phyloP scores from a whole-genome alignment of 148 eudicot genomes.

The Rhododendron ferrugineum region DNA sequence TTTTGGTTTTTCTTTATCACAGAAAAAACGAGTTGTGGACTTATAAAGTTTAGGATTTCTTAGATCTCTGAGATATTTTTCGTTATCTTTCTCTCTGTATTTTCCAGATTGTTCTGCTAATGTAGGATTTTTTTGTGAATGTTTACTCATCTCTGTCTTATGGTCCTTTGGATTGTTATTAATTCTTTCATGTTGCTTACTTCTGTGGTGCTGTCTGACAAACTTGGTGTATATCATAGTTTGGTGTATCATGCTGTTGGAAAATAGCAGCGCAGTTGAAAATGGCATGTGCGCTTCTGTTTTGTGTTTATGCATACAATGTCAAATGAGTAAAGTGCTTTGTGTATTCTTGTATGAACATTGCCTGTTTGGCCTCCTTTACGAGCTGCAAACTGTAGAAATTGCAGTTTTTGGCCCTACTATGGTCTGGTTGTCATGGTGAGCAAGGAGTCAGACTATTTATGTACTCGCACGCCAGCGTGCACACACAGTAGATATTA shows the following conservation, averaged over 20 bases:
- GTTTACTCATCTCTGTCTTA: not conserved
- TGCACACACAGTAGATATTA: not conserved
- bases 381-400: not conserved
- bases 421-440: not conserved
- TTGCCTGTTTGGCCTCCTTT: not conserved
- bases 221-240: not conserved
- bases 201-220: not conserved
- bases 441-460: not conserved
- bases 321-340: not conserved
- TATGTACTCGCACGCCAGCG: not conserved
- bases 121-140: not conserved
- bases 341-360: not conserved
- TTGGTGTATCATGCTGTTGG: not conserved
- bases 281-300: not conserved
- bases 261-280: not conserved
- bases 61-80: constrained; percentile 7
- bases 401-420: not conserved
- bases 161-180: not conserved
- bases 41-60: not conserved
- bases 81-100: not conserved
- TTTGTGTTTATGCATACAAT: not conserved
- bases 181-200: not conserved
- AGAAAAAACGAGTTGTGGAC: not conserved
- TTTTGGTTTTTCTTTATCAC: not conserved
- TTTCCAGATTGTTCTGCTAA: constrained; percentile 3